Percentiles rank a stretch among this genome's conserved stretches.
phyloP scores from a whole-genome alignment of 192 early-diverging fungal genomes.

The Coemansia sp. region DNA sequence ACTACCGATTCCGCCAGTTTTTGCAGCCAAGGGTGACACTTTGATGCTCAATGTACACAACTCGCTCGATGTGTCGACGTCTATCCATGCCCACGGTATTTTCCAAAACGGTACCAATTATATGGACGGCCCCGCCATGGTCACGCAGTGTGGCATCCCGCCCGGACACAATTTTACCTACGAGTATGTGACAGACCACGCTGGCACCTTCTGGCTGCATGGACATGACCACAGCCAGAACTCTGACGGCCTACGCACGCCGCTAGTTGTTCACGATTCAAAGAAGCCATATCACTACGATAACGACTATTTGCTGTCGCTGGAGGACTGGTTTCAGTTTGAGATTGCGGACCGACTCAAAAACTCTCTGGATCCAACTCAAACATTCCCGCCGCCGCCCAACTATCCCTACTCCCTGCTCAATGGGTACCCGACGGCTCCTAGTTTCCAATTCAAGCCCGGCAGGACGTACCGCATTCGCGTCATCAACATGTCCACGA shows the following conservation, averaged over 20 bases:
- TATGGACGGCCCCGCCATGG: conserved; percentile 64
- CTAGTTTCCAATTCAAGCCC: conserved; percentile 46
- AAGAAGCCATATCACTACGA: conserved; percentile 59
- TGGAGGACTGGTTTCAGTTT: conserved; percentile 67
- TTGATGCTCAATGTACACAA: conserved; percentile 30
- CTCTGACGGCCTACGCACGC: conserved; percentile 69
- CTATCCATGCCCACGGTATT: conserved; percentile 71
- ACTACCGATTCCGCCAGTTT: conserved; percentile 49
- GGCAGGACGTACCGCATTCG: conserved; percentile 77
- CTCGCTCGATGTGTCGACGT: conserved; percentile 55
- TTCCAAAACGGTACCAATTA: conserved; percentile 67
- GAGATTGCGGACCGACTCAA: conserved; percentile 28
- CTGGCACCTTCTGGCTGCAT: conserved; percentile 82
- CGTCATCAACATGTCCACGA: conserved; percentile 70
- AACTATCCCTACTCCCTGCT: conserved; percentile 58
- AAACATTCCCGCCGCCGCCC: conserved; percentile 58
- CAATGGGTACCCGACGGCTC: conserved; percentile 32
- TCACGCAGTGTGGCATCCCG: conserved; percentile 72
- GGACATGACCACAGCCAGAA: conserved; percentile 66
- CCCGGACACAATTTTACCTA: conserved; percentile 61
- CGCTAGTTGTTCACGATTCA: conserved; percentile 62
- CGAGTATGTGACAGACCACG: conserved; percentile 42
- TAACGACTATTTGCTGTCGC: conserved; percentile 57
- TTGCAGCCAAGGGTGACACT: conserved; percentile 18
- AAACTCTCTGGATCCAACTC: conserved; percentile 44